Base-by-base conservation (phyloP, 768 basidiomycete genomes). In the Russula compacta region DNA sequence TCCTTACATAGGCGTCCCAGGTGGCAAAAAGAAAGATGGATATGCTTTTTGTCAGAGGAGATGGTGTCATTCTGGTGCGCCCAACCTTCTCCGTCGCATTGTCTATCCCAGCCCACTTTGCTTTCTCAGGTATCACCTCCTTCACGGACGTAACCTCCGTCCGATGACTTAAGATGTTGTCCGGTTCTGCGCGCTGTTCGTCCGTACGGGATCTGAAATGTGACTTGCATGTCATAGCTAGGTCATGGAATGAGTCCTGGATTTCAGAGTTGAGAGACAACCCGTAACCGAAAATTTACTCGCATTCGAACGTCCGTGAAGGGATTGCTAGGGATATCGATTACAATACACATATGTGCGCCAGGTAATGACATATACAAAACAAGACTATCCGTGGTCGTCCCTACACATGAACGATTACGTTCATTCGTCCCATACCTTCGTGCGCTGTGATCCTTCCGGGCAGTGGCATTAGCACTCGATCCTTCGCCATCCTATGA, bases 31-130 rank as follows among this genome's bases (percentile, higher is more conserved):
- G 95, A 69, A 93, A 91, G 73, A 85, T 95, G 81, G 92, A 95
- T 54, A 98, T 99, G 95, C 79, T 99, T 44, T 99, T 98, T 69
- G 95, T 99, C 1, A 79, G 97, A 72, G 95, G 95, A 53, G 95
- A 98, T 71, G 93, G 95, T 58, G 95, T 98, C 19, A 98, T 98
- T 65, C 76, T 98, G 71, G 95, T 97, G 64, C 63, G 50, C 44
- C 6, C 17, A 47, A 62, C 21, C 47, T 53, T 44, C 12, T 19
- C 39, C 21, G 35, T 54, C 50, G 10, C 39, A 3, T 46, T 50
- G 38, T 46, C 43, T 21, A 19, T 46, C 57, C 60, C 68, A 59
- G 58, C n/a, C 35, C 56, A 63, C 59, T 29, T 52, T 51, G 42
- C 32, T 66, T 50, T 56, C 61, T 61, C 57, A 91, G 89, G 89